A percentile compares a stretch with the other conserved stretches of the same genome.
These are phyloP conservation scores for Pythium oligandrum DNA, from an alignment of 352 stramenopile genomes.

Conservation along the genomic window DNA sequence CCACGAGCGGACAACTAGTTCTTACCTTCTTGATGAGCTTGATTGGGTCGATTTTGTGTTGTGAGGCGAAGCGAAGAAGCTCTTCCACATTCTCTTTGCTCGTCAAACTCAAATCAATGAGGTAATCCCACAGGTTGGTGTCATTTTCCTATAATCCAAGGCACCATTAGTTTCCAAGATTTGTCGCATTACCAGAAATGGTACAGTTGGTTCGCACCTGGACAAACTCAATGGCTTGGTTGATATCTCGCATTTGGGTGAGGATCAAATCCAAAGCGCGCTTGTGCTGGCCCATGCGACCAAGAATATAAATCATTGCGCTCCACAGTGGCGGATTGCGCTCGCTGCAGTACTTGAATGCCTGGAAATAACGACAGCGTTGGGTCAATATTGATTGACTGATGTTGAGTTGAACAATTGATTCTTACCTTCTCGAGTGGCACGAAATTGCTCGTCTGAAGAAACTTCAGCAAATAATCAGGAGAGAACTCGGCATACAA, in stretches of 20 bases:
- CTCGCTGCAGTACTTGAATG: slow-evolving; percentile 75
- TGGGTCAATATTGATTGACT: too few relatives aligned
- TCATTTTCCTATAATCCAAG: slow-evolving; percentile 44
- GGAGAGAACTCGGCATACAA: slow-evolving; percentile 70
- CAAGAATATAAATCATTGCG: slow-evolving; percentile 85
- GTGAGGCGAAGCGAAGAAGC: slow-evolving; percentile 59
- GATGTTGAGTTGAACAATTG: background rate
- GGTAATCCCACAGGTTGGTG: slow-evolving; percentile 72
- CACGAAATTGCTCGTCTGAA: slow-evolving; percentile 80
- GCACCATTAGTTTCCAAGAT: too few relatives aligned
- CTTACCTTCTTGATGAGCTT: slow-evolving; percentile 79
- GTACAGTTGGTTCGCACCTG: slow-evolving; percentile 21
- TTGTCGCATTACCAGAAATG: too few relatives aligned
- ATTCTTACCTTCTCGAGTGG: slow-evolving; percentile 66
- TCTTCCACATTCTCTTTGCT: slow-evolving; percentile 74
- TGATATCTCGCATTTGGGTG: slow-evolving; percentile 75
- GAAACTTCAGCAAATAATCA: slow-evolving; percentile 60
- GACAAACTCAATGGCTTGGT: slow-evolving; percentile 81
- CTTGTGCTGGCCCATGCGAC: slow-evolving; percentile 85
- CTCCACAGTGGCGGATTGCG: slow-evolving; percentile 71
- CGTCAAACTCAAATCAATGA: slow-evolving; percentile 76
- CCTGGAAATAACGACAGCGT: slow-evolving; percentile 24
- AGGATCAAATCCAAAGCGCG: slow-evolving; percentile 78
- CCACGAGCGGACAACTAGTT: background rate
- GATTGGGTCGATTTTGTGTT: slow-evolving; percentile 84